phyloP scores from a whole-genome alignment of 768 basidiomycete genomes.

The Xerocomus brunneocitrinus region DNA sequence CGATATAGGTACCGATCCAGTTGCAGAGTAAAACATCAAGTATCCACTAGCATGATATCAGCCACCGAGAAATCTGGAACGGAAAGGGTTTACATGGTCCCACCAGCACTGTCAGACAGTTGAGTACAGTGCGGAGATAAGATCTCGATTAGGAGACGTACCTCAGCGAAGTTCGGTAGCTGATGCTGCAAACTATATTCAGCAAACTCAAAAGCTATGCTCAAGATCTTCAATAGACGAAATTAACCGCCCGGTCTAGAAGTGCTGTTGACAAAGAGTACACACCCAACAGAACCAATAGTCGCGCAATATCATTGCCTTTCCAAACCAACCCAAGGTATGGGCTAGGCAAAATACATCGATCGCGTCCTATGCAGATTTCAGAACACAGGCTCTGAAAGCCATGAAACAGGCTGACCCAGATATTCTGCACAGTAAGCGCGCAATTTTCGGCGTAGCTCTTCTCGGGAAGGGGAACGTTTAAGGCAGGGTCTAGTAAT shows the following conservation, averaged over 20 bases:
- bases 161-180: slow-evolving; percentile 84
- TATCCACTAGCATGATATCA: slow-evolving; percentile 57
- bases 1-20: slow-evolving; percentile 82
- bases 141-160: slow-evolving; percentile 32
- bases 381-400: neutral
- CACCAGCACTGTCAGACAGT: slow-evolving; percentile 68
- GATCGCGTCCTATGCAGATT: slow-evolving; percentile 55
- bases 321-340: slow-evolving; percentile 85
- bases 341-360: slow-evolving; percentile 88
- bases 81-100: slow-evolving; percentile 66
- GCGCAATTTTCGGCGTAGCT: slow-evolving; percentile 81
- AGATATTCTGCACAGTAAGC: slow-evolving; percentile 56
- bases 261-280: slow-evolving; percentile 4
- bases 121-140: slow-evolving; percentile 20
- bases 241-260: slow-evolving; percentile 6
- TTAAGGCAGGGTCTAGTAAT: slow-evolving; percentile 67
- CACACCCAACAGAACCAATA: slow-evolving; percentile 93
- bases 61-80: slow-evolving; percentile 1
- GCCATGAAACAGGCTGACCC: slow-evolving; percentile 43
- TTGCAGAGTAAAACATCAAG: slow-evolving; percentile 85
- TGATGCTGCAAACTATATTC: slow-evolving; percentile 88
- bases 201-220: slow-evolving; percentile 83
- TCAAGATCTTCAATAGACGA: slow-evolving; percentile 57
- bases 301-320: slow-evolving; percentile 84
- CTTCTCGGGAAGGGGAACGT: slow-evolving; percentile 74